Conservation (phyloP, 139 green algal species). For the Closterium sp. region DNA sequence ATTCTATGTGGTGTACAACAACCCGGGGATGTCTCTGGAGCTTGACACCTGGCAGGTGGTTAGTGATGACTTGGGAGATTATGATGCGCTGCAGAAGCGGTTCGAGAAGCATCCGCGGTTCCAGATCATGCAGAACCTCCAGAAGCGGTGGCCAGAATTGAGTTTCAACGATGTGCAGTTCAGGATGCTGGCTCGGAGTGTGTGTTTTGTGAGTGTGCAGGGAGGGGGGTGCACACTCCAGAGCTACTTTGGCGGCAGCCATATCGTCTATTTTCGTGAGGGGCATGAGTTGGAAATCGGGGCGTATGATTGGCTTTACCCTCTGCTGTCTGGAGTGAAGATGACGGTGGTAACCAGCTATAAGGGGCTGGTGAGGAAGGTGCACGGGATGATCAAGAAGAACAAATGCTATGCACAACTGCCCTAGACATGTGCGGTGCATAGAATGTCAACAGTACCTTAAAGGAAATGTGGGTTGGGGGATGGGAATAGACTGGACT, state of each 20-base stretch:
- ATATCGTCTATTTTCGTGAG: constrained; percentile 6
- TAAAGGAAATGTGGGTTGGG: too few species aligned
- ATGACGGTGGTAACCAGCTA: constrained; percentile 7
- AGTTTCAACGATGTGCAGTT: constrained; percentile 27
- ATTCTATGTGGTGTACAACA: constrained; percentile 33
- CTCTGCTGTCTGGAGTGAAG: not conserved
- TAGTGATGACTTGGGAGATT: not conserved
- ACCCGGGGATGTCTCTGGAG: not conserved
- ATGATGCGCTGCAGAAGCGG: not conserved
- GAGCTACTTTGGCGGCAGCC: constrained; percentile 29
- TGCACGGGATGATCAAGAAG: constrained; percentile 2
- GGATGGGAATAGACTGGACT: too few species aligned
- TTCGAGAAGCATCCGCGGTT: not conserved
- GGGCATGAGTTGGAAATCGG: not conserved
- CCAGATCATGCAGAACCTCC: constrained; percentile 12
- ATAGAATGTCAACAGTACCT: too few species aligned
- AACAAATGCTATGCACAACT: not conserved
- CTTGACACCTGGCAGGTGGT: not conserved
- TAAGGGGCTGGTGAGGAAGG: not conserved
- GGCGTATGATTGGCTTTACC: not conserved
- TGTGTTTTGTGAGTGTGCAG: constrained; percentile 24
- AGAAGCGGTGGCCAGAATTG: not conserved
- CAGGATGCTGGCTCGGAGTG: not conserved
- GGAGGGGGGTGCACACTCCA: constrained; percentile 7
- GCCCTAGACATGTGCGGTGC: not conserved